phyloP scores from a whole-genome alignment of 768 basidiomycete species.

The Galerina sulciceps region DNA sequence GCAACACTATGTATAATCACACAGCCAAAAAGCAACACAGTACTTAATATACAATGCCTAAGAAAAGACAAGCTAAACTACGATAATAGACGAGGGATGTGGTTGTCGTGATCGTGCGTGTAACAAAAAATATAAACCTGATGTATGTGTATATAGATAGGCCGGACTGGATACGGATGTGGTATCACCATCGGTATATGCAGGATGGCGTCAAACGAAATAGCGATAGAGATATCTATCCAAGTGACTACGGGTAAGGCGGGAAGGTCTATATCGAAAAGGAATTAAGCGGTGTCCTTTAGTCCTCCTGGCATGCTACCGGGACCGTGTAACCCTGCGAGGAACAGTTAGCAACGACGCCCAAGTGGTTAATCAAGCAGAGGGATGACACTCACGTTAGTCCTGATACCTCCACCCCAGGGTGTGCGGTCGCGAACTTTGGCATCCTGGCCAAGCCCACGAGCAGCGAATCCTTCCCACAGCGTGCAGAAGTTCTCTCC shows the following conservation, averaged over 20 bases:
- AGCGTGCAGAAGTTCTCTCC: slow-evolving; percentile 92
- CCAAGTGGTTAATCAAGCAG: background rate
- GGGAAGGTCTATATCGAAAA: background rate
- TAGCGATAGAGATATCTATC: slow-evolving; percentile 3
- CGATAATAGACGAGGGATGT: background rate
- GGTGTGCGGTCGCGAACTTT: slow-evolving; percentile 76
- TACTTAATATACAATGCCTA: background rate
- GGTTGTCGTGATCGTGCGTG: background rate
- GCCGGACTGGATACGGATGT: background rate
- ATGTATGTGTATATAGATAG: slow-evolving; percentile 1
- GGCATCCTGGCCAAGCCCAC: slow-evolving; percentile 84
- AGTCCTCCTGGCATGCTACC: slow-evolving; percentile 25
- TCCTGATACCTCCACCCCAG: slow-evolving; percentile 91
- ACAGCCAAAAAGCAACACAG: background rate
- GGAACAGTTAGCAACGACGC: background rate
- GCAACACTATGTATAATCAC: too few relatives aligned
- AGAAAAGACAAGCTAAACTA: background rate
- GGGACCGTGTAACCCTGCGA: slow-evolving; percentile 32
- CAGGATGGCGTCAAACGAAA: background rate
- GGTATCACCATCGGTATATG: background rate
- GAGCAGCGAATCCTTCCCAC: slow-evolving; percentile 83
- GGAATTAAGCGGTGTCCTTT: background rate
- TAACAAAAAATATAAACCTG: background rate
- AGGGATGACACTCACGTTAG: slow-evolving; percentile 43
- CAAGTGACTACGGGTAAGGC: background rate